phyloP scores from a whole-genome alignment of 331 rosid genomes.

The Saraca asoca region DNA sequence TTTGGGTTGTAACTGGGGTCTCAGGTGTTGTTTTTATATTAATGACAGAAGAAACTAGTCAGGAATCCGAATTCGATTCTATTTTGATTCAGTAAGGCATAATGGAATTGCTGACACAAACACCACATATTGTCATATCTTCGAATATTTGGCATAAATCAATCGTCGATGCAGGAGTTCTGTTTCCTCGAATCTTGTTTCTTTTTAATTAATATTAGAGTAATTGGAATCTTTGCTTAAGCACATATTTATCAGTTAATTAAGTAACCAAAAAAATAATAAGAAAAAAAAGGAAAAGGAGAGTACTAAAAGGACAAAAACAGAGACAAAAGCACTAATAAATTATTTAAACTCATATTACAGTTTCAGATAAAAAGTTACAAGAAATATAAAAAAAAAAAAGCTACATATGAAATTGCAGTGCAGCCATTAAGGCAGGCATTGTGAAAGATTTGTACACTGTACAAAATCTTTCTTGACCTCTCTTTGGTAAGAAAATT shows the following conservation, averaged over 20 bases:
- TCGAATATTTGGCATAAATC: conserved; percentile 10
- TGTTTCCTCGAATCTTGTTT: not conserved
- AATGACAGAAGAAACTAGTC: conserved; percentile 22
- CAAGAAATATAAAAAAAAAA: conserved; percentile 26
- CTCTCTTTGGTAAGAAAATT: conserved; percentile 39
- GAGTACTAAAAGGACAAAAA: not conserved
- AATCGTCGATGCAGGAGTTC: conserved; percentile 4
- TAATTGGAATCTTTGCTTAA: conserved; percentile 21
- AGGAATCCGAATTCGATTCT: conserved; percentile 45
- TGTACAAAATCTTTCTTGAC: conserved; percentile 45
- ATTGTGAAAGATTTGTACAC: conserved; percentile 39
- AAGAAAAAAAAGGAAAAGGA: not conserved
- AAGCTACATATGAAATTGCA: conserved; percentile 21
- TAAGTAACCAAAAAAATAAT: not conserved
- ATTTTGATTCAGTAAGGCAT: conserved; percentile 1
- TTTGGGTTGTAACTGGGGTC: not conserved
- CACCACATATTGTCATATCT: conserved; percentile 10
- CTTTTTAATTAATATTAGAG: too few relatives aligned
- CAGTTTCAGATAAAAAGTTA: not conserved
- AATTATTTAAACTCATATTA: conserved; percentile 40
- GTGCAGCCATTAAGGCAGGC: conserved; percentile 28
- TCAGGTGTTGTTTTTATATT: conserved; percentile 19
- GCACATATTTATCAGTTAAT: not conserved
- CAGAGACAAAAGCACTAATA: conserved; percentile 31
- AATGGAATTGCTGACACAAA: conserved; percentile 33